Evolutionary conservation across 306 rosid species (phyloP).

Genomic region (Gillenia trifoliata): DNA sequence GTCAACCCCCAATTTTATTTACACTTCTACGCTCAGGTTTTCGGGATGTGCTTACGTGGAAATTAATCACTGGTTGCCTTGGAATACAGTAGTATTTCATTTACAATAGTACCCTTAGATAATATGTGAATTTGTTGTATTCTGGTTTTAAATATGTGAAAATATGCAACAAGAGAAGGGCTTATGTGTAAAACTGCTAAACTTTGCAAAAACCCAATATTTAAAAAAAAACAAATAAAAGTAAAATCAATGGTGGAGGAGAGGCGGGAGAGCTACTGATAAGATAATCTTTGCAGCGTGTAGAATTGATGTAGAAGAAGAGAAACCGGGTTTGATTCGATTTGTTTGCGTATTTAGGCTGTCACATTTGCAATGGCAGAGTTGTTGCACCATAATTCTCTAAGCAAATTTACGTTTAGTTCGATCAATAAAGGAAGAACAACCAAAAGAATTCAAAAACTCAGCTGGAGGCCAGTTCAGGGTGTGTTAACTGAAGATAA

Average conservation of each 20-base stretch:
- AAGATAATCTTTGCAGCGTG: background rate
- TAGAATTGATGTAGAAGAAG: background rate
- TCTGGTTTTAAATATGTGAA: too few species aligned
- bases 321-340: background rate
- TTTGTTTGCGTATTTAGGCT: background rate
- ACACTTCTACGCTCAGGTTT: background rate
- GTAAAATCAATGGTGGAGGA: slow-evolving; percentile 18
- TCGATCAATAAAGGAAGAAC: slow-evolving; percentile 20
- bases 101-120: background rate
- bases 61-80: too few species aligned
- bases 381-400: slow-evolving; percentile 28
- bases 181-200: background rate
- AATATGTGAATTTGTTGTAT: background rate
- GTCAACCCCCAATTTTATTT: background rate
- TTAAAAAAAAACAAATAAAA: background rate
- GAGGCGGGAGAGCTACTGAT: background rate
- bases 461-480: slow-evolving; percentile 21
- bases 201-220: background rate
- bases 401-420: slow-evolving; percentile 31
- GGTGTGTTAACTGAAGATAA: slow-evolving; percentile 49
- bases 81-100: background rate
- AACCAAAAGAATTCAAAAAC: slow-evolving; percentile 9
- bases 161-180: background rate
- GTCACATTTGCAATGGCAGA: slow-evolving; percentile 41
- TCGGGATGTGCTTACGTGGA: background rate